Evolutionary conservation across 2,329 filamentous ascomycete genomes (phyloP), one percentile per base, ranked within the genome.

Genomic region (Penicillium olsonii): DNA sequence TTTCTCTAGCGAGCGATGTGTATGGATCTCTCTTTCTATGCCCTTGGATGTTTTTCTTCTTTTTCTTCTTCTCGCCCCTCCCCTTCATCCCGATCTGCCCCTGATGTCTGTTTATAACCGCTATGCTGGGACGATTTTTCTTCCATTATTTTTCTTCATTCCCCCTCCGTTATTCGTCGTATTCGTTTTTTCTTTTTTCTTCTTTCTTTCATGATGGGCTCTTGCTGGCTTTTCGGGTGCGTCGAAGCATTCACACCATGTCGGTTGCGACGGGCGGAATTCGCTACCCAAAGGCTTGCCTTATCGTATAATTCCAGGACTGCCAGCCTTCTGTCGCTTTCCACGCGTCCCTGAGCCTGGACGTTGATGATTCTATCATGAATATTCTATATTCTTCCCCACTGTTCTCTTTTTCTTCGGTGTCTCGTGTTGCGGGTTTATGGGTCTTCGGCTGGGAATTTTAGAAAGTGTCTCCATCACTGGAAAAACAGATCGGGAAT

Each of bases 1-100:
- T 55, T 56, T 59, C 50, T 59, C 53, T 62, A 69, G 67, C 68
- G 62, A 69, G 68, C 68, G 65, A 68, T 63, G 60, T 67, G 57
- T 63, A 57, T 58, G 58, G 59, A 58, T 49, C 51, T 53, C 62
- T 48, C 47, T 45, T 57, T 51, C 54, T 50, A 55, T 53, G 41
- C 56, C 42, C 35, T 37, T 56, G 50, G 41, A 57, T 54, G 45
- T 49, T 52, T 49, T 53, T 39, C 51, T 40, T 29, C 15, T 34
- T 41, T 14, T 46, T 42, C 24, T 55, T 29, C 18, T 53, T 53
- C 22, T 24, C 22, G 8, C 22, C 22, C 22, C 22, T 24, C 22
- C 22, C 57, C 48, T 37, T 48, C 29, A 42, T n/a, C 50, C 42
- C 47, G 44, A 47, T 54, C 44, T 34, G 22, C 38, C 42, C 41